phyloP scores from a whole-genome alignment of 805 yeast genomes.

The Ogataea saltuana region DNA sequence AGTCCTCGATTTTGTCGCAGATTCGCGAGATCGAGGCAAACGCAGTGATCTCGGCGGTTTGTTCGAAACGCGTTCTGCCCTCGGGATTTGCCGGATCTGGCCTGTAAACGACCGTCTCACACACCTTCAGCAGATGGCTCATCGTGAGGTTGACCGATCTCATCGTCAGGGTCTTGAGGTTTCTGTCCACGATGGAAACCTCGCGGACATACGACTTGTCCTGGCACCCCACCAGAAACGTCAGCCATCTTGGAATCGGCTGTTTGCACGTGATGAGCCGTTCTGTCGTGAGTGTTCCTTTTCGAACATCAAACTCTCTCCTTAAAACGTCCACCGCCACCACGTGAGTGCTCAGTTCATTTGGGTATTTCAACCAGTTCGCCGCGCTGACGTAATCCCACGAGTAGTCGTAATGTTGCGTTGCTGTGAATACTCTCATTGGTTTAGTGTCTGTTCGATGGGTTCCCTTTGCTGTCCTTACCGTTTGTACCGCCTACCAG shows the following conservation, averaged over 20 bases:
- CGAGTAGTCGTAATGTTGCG: constrained; percentile 72
- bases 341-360: constrained; percentile 88
- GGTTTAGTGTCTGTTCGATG: no score
- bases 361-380: constrained; percentile 97
- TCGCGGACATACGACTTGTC: constrained; percentile 83
- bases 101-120: constrained; percentile 79
- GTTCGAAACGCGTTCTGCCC: constrained; percentile 63
- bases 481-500: no score
- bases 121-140: constrained; percentile 72
- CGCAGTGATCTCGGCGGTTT: constrained; percentile 88
- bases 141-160: constrained; percentile 86
- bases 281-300: constrained; percentile 69
- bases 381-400: constrained; percentile 97
- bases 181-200: constrained; percentile 78
- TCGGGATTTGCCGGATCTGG: constrained; percentile 62
- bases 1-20: constrained; percentile 84
- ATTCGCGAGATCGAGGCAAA: constrained; percentile 68
- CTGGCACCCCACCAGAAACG: constrained; percentile 68
- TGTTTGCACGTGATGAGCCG: constrained; percentile 88
- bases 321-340: constrained; percentile 87
- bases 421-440: constrained; percentile 79
- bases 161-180: constrained; percentile 63
- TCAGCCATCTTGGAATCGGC: constrained; percentile 80
- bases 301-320: constrained; percentile 60
- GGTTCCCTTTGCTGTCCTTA: no score